phyloP scores from a whole-genome alignment of 805 yeast species.

The Ogataea pignaliae region DNA sequence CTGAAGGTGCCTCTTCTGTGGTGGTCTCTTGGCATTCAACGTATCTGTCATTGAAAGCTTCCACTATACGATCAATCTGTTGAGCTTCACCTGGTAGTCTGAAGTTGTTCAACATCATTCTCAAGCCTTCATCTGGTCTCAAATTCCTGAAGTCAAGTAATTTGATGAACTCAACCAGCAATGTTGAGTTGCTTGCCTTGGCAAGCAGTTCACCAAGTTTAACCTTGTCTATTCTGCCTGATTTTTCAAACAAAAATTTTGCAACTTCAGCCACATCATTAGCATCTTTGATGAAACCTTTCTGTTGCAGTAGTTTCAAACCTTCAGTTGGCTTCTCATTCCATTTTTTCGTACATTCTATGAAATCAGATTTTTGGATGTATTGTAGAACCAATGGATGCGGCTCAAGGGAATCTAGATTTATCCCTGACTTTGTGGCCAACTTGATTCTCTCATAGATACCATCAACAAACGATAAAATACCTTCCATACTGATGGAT shows the following conservation, averaged over 20 bases:
- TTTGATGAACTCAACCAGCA: slow-evolving; percentile 61
- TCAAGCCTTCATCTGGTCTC: slow-evolving; percentile 89
- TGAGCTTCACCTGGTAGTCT: slow-evolving; percentile 97
- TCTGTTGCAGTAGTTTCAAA: slow-evolving; percentile 54
- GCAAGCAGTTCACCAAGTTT: slow-evolving; percentile 83
- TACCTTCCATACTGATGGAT: slow-evolving; percentile 87
- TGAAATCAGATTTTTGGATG: slow-evolving; percentile 66
- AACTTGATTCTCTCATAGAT: slow-evolving; percentile 48
- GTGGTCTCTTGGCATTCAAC: slow-evolving; percentile 46
- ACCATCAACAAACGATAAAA: slow-evolving; percentile 64
- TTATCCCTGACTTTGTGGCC: slow-evolving; percentile 23
- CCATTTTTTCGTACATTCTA: slow-evolving; percentile 68
- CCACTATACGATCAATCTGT: slow-evolving; percentile 90
- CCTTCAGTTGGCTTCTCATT: slow-evolving; percentile 80
- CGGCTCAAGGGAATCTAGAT: slow-evolving; percentile 9
- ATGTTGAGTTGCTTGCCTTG: slow-evolving; percentile 58
- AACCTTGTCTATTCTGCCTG: slow-evolving; percentile 82
- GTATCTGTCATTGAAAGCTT: slow-evolving; percentile 77
- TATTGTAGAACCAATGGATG: slow-evolving; percentile 39
- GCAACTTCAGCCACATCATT: slow-evolving; percentile 63
- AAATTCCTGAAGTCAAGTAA: slow-evolving; percentile 70
- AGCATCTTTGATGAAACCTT: slow-evolving; percentile 52
- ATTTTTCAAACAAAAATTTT: slow-evolving; percentile 66
- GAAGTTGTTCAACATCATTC: slow-evolving; percentile 75
- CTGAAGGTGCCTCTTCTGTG: slow-evolving; percentile 16